Percentiles rank a stretch among this genome's conserved stretches.
These are phyloP conservation scores for Chaetoscypha palmicola DNA, from an alignment of 2,329 filamentous ascomycete species.

Conservation along the genomic window DNA sequence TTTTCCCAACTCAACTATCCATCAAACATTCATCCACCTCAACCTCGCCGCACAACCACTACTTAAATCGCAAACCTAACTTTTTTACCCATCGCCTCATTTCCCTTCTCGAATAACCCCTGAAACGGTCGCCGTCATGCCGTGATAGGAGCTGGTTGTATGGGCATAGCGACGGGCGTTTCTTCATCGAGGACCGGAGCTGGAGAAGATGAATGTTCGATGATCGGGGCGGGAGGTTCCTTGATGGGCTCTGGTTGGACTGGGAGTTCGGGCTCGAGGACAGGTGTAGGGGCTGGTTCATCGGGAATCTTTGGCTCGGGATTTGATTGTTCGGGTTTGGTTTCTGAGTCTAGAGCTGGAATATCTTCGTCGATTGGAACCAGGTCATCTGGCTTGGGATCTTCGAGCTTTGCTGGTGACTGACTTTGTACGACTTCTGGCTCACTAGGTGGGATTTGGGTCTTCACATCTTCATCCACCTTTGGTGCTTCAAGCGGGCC, in stretches of 20 bases:
- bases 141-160: conserved; percentile 9
- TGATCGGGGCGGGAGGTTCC: background rate
- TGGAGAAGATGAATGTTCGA: conserved; percentile 1
- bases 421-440: background rate
- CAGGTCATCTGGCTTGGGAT: background rate
- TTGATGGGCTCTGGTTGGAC: background rate
- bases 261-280: background rate
- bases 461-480: background rate
- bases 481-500: background rate
- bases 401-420: background rate
- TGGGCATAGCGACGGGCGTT: background rate
- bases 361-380: background rate
- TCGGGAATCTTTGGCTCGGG: background rate
- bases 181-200: background rate
- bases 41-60: background rate
- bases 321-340: background rate
- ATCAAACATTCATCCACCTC: background rate
- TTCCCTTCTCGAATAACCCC: background rate
- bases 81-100: background rate
- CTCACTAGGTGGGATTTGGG: background rate
- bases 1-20: background rate
- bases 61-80: background rate
- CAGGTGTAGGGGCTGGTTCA: background rate
- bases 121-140: conserved; percentile 12
- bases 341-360: background rate